Base-by-base conservation (phyloP, 2,329 filamentous ascomycete species). In the Cryphonectria radicalis region DNA sequence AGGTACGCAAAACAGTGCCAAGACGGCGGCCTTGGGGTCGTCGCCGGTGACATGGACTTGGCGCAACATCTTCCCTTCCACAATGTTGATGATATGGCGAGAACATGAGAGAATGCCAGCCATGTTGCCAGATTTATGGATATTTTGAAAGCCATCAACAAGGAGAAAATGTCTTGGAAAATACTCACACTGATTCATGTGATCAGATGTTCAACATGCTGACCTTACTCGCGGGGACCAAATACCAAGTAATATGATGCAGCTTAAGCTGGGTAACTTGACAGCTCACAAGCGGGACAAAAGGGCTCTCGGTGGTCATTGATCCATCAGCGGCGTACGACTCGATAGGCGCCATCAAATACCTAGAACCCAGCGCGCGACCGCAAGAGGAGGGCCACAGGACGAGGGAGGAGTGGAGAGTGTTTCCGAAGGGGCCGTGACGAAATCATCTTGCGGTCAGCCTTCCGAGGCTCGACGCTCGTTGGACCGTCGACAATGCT, bases 391-490 rank as follows among this genome's bases (percentile, higher is more conserved):
- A 68, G 64, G 64, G 68, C 65, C 59, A 70, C 62, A 65, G 46
- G 66, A 65, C 40, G 66, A 67, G 59, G 68, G 65, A 65, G 62
- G 68, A 67, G 71, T 70, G 68, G 68, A 68, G 71, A 67, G 64
- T 50, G 50, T 68, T 59, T 64, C 68, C 62, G 68, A 68, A 66
- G 60, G 63, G 71, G 60, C 69, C 65, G 68, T 72, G 68, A 72
- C 35, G 42, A 72, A 70, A 63, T 50, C 65, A 72, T 72, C 60
- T 62, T 66, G 71, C 71, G 71, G 71, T 72, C 71, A 72, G 71
- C 71, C 57, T 53, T 67, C 32, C 65, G 19, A 55, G 71, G 68
- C 71, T 68, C 57, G 17, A 42, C 62, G 65, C 68, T 66, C 57
- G 71, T 66, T 68, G 65, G 71, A 59, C 37, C 22, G 53, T 72